phyloP scores from a whole-genome alignment of 192 early-diverging fungal species.

The Backusella circina region DNA sequence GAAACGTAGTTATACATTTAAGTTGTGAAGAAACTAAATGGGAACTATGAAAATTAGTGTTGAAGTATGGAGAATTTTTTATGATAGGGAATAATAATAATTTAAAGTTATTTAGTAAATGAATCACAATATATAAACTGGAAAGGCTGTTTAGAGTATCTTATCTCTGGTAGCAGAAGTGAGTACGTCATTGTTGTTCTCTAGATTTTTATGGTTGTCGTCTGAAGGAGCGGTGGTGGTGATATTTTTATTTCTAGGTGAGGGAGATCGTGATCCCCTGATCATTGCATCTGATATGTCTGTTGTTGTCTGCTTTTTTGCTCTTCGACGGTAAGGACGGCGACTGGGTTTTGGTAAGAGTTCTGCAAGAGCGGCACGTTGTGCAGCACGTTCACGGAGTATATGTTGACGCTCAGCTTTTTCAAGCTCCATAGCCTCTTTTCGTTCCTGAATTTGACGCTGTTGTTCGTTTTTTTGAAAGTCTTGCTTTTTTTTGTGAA shows the following conservation, averaged over 20 bases:
- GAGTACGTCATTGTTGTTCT: neutral
- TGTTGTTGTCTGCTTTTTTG: neutral
- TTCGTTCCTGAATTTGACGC: conserved; percentile 12
- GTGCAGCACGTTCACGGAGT: conserved; percentile 22
- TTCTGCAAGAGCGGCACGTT: conserved; percentile 23
- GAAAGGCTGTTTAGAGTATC: conserved; percentile 21
- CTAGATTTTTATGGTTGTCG: neutral
- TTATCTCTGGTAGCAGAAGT: neutral
- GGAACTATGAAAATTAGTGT: neutral
- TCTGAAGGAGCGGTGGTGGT: neutral
- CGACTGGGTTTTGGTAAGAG: conserved; percentile 8
- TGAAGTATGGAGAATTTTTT: neutral
- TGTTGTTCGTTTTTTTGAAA: conserved; percentile 3
- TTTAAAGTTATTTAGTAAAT: neutral
- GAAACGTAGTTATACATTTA: neutral
- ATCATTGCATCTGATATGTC: neutral
- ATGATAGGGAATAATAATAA: neutral
- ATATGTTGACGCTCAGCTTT: conserved; percentile 12
- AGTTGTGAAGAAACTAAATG: neutral
- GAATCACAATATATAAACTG: conserved; percentile 35
- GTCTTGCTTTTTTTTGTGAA: neutral
- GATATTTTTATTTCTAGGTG: neutral
- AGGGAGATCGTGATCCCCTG: neutral
- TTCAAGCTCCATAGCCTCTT: conserved; percentile 5
- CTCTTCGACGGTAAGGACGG: conserved; percentile 7